Evolutionary conservation across 345 rosid genomes (phyloP).

Genomic region (Dipteronia sinensis): DNA sequence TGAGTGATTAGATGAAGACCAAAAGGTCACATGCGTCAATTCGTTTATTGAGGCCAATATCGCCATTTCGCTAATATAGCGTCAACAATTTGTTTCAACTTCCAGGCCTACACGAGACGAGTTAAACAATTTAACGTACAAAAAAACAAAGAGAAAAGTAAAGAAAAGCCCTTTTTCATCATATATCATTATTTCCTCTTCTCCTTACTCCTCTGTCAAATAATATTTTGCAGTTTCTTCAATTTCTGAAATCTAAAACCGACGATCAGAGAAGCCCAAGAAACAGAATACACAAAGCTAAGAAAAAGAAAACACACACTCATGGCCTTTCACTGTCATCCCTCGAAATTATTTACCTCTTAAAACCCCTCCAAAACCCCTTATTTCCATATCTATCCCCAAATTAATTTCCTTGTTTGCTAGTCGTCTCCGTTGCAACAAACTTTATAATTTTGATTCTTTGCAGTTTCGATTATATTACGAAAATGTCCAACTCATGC

Average conservation of each 20-base stretch:
- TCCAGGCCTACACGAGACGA: neutral
- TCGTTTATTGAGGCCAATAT: neutral
- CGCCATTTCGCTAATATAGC: neutral
- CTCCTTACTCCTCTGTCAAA: neutral
- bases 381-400: conserved; percentile 1
- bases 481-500: conserved; percentile 40
- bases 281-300: neutral
- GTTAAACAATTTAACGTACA: neutral
- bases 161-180: neutral
- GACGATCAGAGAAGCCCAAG: neutral
- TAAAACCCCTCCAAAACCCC: conserved; percentile 24
- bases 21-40: conserved; percentile 12
- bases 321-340: neutral
- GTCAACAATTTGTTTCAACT: neutral
- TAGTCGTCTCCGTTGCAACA: neutral
- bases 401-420: neutral
- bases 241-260: neutral
- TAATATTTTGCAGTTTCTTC: neutral
- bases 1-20: neutral
- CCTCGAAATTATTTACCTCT: neutral
- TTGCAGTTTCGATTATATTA: neutral
- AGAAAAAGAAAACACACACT: neutral
- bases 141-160: neutral
- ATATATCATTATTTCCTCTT: neutral
- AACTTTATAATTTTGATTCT: neutral